Evolutionary conservation across 805 yeast genomes (phyloP).

Genomic region (Tanozyma kutaoensis): DNA sequence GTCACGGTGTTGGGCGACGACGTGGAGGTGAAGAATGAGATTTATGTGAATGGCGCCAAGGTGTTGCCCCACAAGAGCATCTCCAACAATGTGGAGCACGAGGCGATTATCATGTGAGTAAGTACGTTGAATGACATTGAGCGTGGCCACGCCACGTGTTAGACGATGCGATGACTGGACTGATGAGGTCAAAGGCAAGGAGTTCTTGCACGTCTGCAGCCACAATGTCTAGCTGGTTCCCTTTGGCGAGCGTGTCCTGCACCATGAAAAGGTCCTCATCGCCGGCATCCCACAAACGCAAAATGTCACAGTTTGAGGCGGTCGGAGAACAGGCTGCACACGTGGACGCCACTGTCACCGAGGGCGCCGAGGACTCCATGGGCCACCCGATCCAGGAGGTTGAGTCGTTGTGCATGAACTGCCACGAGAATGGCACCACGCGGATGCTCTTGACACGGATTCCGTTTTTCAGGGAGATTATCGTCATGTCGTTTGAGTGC

Average conservation of each 20-base stretch:
- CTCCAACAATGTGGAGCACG: conserved; percentile 92
- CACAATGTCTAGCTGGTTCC: too few relatives aligned
- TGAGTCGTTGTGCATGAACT: conserved; percentile 92
- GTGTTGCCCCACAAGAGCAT: conserved; percentile 98
- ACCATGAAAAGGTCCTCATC: too few relatives aligned
- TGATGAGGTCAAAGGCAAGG: too few relatives aligned
- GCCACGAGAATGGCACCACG: conserved; percentile 77
- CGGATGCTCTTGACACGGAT: conserved; percentile 74
- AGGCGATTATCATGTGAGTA: conserved; percentile 98
- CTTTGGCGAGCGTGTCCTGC: too few relatives aligned
- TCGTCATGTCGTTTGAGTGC: conserved; percentile 90
- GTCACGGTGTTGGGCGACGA: conserved; percentile 97
- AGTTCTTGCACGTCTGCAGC: too few relatives aligned
- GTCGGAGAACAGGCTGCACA: conserved; percentile 17
- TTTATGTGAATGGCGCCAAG: conserved; percentile 98
- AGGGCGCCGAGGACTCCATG: conserved; percentile 68
- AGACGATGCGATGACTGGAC: too few relatives aligned
- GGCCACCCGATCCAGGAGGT: conserved; percentile 95
- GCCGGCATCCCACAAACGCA: too few relatives aligned
- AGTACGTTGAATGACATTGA: too few relatives aligned
- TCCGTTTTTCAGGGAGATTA: conserved; percentile 84
- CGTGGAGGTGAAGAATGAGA: conserved; percentile 95
- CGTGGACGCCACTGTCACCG: conserved; percentile 34
- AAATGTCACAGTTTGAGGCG: conserved; percentile 4
- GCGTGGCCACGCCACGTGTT: too few relatives aligned